Conservation (phyloP, 306 rosid genomes). For the Rosa chinensis region DNA sequence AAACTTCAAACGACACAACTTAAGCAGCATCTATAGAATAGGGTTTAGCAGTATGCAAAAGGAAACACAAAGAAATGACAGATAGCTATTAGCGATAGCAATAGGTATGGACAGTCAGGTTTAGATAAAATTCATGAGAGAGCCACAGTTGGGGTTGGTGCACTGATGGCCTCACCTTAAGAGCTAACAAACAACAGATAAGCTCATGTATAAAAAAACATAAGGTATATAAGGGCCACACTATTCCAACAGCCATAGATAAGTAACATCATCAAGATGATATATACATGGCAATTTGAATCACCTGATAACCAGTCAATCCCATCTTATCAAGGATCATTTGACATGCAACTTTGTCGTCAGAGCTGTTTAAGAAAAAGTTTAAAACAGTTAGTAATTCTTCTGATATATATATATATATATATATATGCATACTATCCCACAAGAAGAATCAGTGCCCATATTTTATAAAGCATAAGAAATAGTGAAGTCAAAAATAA, state of each 20-base stretch:
- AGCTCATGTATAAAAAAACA: not conserved
- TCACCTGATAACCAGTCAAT: conserved; percentile 96
- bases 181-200: not conserved
- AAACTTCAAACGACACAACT: not conserved
- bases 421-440: not conserved
- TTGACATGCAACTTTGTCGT: conserved; percentile 88
- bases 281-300: conserved; percentile 31
- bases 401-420: not conserved
- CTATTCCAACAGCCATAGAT: conserved; percentile 12
- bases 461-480: not conserved
- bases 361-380: conserved; percentile 60
- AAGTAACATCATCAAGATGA: conserved; percentile 26
- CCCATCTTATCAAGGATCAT: conserved; percentile 90
- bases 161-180: not conserved
- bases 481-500: conserved; percentile 19
- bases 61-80: not conserved
- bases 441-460: not conserved
- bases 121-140: not conserved
- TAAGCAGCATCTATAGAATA: not conserved
- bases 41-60: not conserved
- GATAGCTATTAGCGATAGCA: not conserved
- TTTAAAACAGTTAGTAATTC: conserved; percentile 17
- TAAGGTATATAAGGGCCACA: not conserved
- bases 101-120: not conserved
- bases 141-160: not conserved